A percentile compares a stretch with the other conserved stretches of the same genome.
Evolutionary conservation across 2,329 filamentous ascomycete genomes (phyloP).

Genomic region (Aureobasidium uvarum): DNA sequence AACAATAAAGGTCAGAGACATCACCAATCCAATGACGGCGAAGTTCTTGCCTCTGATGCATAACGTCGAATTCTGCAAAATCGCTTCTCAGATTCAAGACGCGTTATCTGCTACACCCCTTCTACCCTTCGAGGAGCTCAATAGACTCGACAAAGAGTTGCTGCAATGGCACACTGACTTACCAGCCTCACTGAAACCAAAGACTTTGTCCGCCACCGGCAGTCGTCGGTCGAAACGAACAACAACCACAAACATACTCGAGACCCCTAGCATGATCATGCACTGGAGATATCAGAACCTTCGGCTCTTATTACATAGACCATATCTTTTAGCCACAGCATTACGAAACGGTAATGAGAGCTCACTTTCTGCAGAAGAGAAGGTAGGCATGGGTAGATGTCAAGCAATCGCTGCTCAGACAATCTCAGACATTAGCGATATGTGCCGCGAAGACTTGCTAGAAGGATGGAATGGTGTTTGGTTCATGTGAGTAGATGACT

Average conservation of each 20-base stretch:
- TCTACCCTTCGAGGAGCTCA: conserved; percentile 64
- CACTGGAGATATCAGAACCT: conserved; percentile 80
- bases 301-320: conserved; percentile 71
- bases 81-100: conserved; percentile 75
- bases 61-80: conserved; percentile 76
- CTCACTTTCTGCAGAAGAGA: conserved; percentile 60
- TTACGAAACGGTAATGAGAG: conserved; percentile 54
- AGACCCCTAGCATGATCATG: conserved; percentile 70
- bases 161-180: conserved; percentile 70
- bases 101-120: conserved; percentile 67
- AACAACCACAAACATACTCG: conserved; percentile 65
- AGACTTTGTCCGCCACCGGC: not conserved
- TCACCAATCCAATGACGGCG: conserved; percentile 53
- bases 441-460: conserved; percentile 71
- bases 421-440: conserved; percentile 68
- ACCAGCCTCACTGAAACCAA: conserved; percentile 47
- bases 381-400: conserved; percentile 66
- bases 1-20: conserved; percentile 33
- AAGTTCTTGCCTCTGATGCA: conserved; percentile 70
- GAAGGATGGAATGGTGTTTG: conserved; percentile 78
- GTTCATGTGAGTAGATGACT: conserved; percentile 54
- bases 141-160: conserved; percentile 65
- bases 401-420: conserved; percentile 66
- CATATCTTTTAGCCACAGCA: conserved; percentile 64
- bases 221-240: conserved; percentile 26